These are phyloP conservation scores for Beauveria scarabaeidicola DNA, from an alignment of 2,329 filamentous ascomycete species.

Conservation along the genomic window DNA sequence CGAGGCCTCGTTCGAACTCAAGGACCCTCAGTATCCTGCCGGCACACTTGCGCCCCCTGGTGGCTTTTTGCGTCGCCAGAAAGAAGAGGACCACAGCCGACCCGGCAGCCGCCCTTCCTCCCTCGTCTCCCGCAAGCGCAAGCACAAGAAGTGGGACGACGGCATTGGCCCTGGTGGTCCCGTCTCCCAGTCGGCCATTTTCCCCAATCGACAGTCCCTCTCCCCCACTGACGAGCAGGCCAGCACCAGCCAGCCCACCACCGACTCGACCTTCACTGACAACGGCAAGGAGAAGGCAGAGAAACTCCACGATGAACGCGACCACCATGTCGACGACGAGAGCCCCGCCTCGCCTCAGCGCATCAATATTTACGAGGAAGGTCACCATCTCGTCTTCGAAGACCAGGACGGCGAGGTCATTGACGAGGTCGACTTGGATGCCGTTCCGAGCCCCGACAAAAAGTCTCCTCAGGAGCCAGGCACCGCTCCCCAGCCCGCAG, in stretches of 20 bases:
- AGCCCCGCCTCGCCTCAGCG: slow-evolving; percentile 15
- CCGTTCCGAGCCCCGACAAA: slow-evolving; percentile 10
- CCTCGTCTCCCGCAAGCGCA: slow-evolving; percentile 51
- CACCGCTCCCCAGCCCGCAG: not conserved
- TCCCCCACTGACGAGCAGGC: slow-evolving; percentile 18
- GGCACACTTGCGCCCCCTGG: slow-evolving; percentile 66
- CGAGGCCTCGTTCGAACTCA: slow-evolving; percentile 60
- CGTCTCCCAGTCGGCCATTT: slow-evolving; percentile 82
- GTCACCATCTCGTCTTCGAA: slow-evolving; percentile 70
- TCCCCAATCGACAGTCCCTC: slow-evolving; percentile 45
- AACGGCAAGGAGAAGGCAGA: slow-evolving; percentile 22
- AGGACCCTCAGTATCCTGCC: slow-evolving; percentile 52
- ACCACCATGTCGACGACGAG: slow-evolving; percentile 13
- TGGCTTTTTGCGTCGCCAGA: slow-evolving; percentile 73
- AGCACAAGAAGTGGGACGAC: slow-evolving; percentile 59
- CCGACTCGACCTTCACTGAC: slow-evolving; percentile 27
- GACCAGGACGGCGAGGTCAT: slow-evolving; percentile 82
- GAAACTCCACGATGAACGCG: slow-evolving; percentile 12
- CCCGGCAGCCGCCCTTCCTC: slow-evolving; percentile 52
- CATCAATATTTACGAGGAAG: slow-evolving; percentile 73
- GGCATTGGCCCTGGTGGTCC: slow-evolving; percentile 77
- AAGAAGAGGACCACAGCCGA: slow-evolving; percentile 57
- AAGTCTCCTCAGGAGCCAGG: slow-evolving; percentile 6
- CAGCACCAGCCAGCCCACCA: slow-evolving; percentile 22
- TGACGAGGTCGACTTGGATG: slow-evolving; percentile 34